Evolutionary conservation across 163 green algal species (phyloP).

Genomic region (Scenedesmus sp.): DNA sequence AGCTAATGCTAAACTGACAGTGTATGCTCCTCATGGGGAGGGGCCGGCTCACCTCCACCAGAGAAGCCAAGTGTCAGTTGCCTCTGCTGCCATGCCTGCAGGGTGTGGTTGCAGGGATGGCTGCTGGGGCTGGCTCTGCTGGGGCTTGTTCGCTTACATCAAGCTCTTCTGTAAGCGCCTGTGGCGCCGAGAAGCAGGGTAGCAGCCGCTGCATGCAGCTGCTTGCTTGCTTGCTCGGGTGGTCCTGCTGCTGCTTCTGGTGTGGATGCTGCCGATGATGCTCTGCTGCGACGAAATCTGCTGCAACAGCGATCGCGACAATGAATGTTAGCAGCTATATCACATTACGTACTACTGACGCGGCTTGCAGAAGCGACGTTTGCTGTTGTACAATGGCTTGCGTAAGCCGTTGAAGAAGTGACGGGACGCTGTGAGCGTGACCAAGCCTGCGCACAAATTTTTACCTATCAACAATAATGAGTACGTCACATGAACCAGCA

Average conservation of each 20-base stretch:
- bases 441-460: too few species aligned
- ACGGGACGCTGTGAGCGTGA: neutral
- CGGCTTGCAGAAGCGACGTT: neutral
- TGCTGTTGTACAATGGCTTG: neutral
- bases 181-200: neutral
- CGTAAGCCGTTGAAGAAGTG: neutral
- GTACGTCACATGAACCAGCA: too few species aligned
- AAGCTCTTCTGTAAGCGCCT: neutral
- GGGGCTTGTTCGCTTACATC: too few species aligned
- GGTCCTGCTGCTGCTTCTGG: neutral
- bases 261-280: neutral
- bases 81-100: conserved; percentile 34
- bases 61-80: conserved; percentile 37
- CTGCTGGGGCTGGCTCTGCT: neutral
- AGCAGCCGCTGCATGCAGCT: conserved; percentile 3
- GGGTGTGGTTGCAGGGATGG: neutral
- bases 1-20: too few species aligned
- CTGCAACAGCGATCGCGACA: too few species aligned
- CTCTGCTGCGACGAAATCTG: neutral
- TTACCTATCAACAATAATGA: neutral
- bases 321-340: too few species aligned
- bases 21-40: too few species aligned
- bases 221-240: neutral
- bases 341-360: too few species aligned
- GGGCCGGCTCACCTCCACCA: conserved; percentile 26